phyloP scores from a whole-genome alignment of 1,139 yeast genomes.

The Debaryomyces nepalensis region DNA sequence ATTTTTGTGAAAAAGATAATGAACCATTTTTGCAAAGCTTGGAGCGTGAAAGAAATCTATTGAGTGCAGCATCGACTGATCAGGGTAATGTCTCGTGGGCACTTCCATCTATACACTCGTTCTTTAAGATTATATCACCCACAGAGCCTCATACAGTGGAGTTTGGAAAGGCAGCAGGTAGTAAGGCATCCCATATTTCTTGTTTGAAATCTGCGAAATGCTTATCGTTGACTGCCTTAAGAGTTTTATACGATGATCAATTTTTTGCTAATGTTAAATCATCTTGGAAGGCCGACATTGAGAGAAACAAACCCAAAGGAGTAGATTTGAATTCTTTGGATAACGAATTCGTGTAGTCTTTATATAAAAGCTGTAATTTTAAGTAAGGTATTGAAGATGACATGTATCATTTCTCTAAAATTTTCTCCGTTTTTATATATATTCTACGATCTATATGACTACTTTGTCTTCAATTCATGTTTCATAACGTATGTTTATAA shows the following conservation, averaged over 20 bases:
- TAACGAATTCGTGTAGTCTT: background rate
- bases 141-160: slow-evolving; percentile 1
- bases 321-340: slow-evolving; percentile 1
- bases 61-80: slow-evolving; percentile 21
- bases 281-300: background rate
- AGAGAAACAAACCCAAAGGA: background rate
- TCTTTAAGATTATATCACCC: slow-evolving; percentile 15
- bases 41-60: background rate
- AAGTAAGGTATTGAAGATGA: too few species aligned
- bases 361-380: too few species aligned
- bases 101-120: slow-evolving; percentile 22
- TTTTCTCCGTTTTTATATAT: too few species aligned
- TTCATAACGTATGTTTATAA: too few species aligned
- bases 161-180: background rate
- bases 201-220: slow-evolving; percentile 3
- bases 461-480: too few species aligned
- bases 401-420: too few species aligned
- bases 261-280: background rate
- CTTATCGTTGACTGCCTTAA: background rate
- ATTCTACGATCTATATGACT: too few species aligned
- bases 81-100: slow-evolving; percentile 24
- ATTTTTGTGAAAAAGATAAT: slow-evolving; percentile 5
- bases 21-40: background rate
- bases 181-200: background rate
- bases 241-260: background rate